Conservation (phyloP, 2,329 filamentous ascomycete species). For the Aspergillus japonicus region DNA sequence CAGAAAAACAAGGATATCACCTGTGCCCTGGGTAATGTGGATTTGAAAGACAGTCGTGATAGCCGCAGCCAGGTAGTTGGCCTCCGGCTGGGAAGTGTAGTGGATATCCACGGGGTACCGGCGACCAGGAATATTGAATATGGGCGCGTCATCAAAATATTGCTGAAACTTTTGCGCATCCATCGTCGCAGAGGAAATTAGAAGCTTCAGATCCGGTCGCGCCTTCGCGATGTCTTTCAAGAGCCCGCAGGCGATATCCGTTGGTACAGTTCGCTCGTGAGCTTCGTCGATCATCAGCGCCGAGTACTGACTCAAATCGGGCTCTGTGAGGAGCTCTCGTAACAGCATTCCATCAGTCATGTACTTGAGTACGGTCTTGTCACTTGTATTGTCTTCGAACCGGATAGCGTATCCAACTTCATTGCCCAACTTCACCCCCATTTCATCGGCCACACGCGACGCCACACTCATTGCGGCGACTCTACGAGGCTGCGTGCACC, state of each 20-base stretch:
- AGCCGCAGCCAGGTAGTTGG: slow-evolving; percentile 87
- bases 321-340: slow-evolving; percentile 85
- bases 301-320: slow-evolving; percentile 76
- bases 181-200: slow-evolving; percentile 93
- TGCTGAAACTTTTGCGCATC: slow-evolving; percentile 88
- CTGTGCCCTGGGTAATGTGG: slow-evolving; percentile 77
- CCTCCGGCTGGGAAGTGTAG: slow-evolving; percentile 86
- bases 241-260: slow-evolving; percentile 83
- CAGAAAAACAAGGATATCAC: slow-evolving; percentile 91
- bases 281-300: slow-evolving; percentile 96
- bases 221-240: slow-evolving; percentile 84
- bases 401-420: slow-evolving; percentile 94
- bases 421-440: slow-evolving; percentile 83
- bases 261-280: slow-evolving; percentile 88
- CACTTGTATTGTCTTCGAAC: slow-evolving; percentile 87
- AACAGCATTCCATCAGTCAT: slow-evolving; percentile 97
- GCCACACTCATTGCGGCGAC: slow-evolving; percentile 98
- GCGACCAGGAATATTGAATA: slow-evolving; percentile 90
- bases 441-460: slow-evolving; percentile 91
- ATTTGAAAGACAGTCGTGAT: slow-evolving; percentile 96
- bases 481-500: slow-evolving; percentile 89
- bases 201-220: slow-evolving; percentile 78
- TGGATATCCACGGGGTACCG: slow-evolving; percentile 88
- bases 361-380: slow-evolving; percentile 90
- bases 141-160: slow-evolving; percentile 89